Percentiles rank a stretch among this genome's conserved stretches.
Evolutionary conservation across 2,329 filamentous ascomycete genomes (phyloP).

Genomic region (Fonsecaea pedrosoi): DNA sequence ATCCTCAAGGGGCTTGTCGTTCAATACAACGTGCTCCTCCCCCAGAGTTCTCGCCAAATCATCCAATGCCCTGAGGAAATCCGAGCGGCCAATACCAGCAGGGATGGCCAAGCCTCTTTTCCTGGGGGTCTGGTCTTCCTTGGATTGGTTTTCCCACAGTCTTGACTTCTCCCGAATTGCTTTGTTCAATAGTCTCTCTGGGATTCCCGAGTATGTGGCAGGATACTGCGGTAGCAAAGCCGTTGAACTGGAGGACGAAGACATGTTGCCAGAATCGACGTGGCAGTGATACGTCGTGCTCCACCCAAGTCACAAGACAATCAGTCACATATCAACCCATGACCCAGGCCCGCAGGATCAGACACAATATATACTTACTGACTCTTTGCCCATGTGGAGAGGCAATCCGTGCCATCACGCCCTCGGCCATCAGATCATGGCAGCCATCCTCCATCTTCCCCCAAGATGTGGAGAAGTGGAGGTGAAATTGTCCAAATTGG

Average conservation of each 20-base stretch:
- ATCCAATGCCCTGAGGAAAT: constrained; percentile 33
- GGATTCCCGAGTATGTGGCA: constrained; percentile 15
- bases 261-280: neutral
- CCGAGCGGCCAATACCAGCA: constrained; percentile 23
- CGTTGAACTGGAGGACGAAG: neutral
- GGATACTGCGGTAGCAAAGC: constrained; percentile 4
- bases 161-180: constrained; percentile 12
- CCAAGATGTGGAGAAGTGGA: constrained; percentile 17
- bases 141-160: constrained; percentile 9
- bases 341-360: neutral
- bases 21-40: constrained; percentile 37
- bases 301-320: neutral
- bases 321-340: neutral
- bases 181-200: constrained; percentile 17
- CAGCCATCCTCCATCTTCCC: constrained; percentile 7
- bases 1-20: constrained; percentile 41
- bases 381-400: constrained; percentile 9
- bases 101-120: constrained; percentile 14
- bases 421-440: neutral
- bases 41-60: constrained; percentile 34
- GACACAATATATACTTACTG: neutral
- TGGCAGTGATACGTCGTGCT: neutral
- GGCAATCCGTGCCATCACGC: too few species aligned
- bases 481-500: constrained; percentile 1
- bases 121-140: constrained; percentile 12